Evolutionary conservation across 768 basidiomycete genomes (phyloP), one percentile per base, ranked within the genome.

Genomic region (Leccinum uliginosum): DNA sequence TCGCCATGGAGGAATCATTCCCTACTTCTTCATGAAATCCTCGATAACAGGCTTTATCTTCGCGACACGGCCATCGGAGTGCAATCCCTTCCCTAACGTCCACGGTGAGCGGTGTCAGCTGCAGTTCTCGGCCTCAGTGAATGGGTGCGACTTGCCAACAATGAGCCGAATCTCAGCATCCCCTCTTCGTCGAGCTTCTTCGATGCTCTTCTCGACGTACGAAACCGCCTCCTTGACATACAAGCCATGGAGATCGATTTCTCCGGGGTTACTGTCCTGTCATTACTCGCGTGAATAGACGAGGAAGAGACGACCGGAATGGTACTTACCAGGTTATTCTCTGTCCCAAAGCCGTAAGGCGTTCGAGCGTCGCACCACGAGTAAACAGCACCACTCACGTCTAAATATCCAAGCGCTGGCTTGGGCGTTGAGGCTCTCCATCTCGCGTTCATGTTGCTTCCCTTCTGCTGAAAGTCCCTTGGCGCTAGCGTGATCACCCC

Each of bases 11-110:
- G 24, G 32, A 12, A 9, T 40, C 12, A 51, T 49, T 44, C 62
- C 81, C 43, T 64, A 91, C 90, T 87, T 92, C 62, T 79, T 76
- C 83, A 96, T 89, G 50, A 96, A 75, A 35, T 88, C 86, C 68
- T 92, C 88, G 50, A 98, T 86, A 6, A 94, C 95, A 30, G 95
- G 96, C 67, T 89, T 93, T 65, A 98, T 80, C 74, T 96, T 98
- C 0, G 91, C 89, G 6, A 82, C 78, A 47, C 87, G 85, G 3
- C 81, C 80, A 26, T 78, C 73, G 17, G 90, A 93, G 71, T 98
- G 96, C 27, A 93, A 75, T 10, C 94, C 94, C 73, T 93, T 96
- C 15, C 90, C 89, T 89, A 23, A 10, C 24, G 26, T 6, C 4
- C 49, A 45, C 24, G 6, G 53, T 34, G 26, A 55, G 51, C n/a